Conservation (phyloP, 805 yeast genomes). For the Candida krabiensis region DNA sequence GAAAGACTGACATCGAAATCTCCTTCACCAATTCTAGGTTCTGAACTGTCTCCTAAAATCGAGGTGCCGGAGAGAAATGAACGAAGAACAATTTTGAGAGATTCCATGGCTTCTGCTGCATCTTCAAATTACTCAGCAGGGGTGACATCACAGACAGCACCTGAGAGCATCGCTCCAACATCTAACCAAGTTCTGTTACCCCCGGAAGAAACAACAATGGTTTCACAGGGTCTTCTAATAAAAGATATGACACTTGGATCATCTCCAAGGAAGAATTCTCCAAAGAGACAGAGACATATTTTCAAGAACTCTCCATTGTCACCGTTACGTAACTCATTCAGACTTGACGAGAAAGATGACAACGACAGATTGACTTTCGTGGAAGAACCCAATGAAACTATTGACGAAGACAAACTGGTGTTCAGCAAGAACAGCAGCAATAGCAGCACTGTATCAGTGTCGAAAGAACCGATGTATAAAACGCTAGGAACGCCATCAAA, state of each 20-base stretch:
- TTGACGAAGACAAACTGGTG: conserved; percentile 27
- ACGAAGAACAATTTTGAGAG: conserved; percentile 16
- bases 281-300: conserved; percentile 19
- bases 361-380: neutral
- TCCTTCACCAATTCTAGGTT: conserved; percentile 7
- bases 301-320: conserved; percentile 15
- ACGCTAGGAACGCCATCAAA: conserved; percentile 8
- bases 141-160: conserved; percentile 4
- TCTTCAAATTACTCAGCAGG: conserved; percentile 16
- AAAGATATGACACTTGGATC: conserved; percentile 28
- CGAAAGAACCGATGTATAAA: conserved; percentile 17
- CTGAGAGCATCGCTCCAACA: conserved; percentile 3
- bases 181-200: too few relatives aligned
- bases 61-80: conserved; percentile 31
- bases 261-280: conserved; percentile 32
- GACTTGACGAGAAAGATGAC: conserved; percentile 5
- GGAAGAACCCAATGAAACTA: conserved; percentile 1
- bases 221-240: conserved; percentile 9
- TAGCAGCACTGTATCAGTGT: conserved; percentile 7
- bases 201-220: neutral
- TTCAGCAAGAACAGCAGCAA: conserved; percentile 21
- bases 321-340: conserved; percentile 15
- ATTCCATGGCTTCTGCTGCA: conserved; percentile 12
- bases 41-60: conserved; percentile 8
- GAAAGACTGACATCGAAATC: conserved; percentile 15